phyloP scores from a whole-genome alignment of 306 rosid species.

The Ormosia semicastrata region DNA sequence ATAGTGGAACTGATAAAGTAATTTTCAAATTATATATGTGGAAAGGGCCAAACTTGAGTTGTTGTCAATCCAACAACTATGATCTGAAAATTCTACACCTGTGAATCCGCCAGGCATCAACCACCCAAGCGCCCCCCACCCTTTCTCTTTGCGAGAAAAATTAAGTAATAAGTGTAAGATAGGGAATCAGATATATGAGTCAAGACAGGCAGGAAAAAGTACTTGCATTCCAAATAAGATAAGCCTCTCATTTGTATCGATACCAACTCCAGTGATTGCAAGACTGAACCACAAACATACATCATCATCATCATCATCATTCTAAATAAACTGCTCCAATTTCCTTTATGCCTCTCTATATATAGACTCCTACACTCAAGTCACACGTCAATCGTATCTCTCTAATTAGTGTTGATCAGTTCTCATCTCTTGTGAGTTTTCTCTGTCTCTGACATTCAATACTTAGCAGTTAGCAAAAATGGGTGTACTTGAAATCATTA shows the following conservation, averaged over 20 bases:
- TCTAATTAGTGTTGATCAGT: neutral
- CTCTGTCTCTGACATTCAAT: neutral
- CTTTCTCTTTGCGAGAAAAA: neutral
- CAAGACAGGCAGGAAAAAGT: constrained; percentile 29
- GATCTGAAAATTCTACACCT: constrained; percentile 21
- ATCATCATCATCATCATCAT: neutral
- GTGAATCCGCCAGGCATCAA: constrained; percentile 25
- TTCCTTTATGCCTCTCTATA: constrained; percentile 27
- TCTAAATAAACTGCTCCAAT: constrained; percentile 14
- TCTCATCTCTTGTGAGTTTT: constrained; percentile 18
- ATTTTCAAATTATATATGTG: neutral
- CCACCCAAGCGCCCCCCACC: constrained; percentile 18
- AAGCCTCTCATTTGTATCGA: constrained; percentile 6
- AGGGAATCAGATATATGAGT: constrained; percentile 20
- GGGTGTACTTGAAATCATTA: constrained; percentile 41
- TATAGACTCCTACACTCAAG: constrained; percentile 16
- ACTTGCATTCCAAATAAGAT: constrained; percentile 13
- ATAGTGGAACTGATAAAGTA: constrained; percentile 27
- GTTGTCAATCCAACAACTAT: constrained; percentile 37
- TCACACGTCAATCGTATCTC: constrained; percentile 15
- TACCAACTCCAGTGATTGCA: constrained; percentile 40
- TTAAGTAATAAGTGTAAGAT: neutral
- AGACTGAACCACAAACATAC: constrained; percentile 8
- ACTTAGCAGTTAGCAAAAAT: constrained; percentile 27
- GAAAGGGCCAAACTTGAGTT: constrained; percentile 35